Evolutionary conservation across 1,139 yeast genomes (phyloP).

Genomic region (Yamadazyma atlantica): DNA sequence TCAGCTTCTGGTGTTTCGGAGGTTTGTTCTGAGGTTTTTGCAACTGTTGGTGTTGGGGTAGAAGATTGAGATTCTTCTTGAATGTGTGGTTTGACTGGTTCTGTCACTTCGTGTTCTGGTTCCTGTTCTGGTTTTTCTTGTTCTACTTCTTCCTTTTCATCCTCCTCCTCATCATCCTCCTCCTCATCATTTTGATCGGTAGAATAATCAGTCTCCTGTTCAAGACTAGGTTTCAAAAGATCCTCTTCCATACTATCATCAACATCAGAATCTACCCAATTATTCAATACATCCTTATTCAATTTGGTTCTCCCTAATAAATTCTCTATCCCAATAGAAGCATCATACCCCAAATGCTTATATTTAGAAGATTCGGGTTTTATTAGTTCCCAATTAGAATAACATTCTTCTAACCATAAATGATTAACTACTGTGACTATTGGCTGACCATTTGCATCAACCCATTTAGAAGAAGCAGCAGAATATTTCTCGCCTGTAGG

Average conservation of each 20-base stretch:
- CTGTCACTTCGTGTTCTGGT: constrained; percentile 2
- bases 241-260: constrained; percentile 41
- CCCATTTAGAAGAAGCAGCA: constrained; percentile 68
- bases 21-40: neutral
- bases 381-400: constrained; percentile 55
- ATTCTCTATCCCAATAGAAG: constrained; percentile 35
- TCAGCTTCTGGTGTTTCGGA: neutral
- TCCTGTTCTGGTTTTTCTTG: neutral
- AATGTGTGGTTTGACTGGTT: neutral
- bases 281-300: constrained; percentile 36
- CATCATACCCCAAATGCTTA: constrained; percentile 34
- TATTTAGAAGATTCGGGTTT: constrained; percentile 46
- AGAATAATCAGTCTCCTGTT: constrained; percentile 14
- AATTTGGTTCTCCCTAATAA: constrained; percentile 54
- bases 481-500: constrained; percentile 72
- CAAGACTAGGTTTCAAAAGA: constrained; percentile 3
- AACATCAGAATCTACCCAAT: constrained; percentile 37
- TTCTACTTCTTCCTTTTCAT: constrained; percentile 4
- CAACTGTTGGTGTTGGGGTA: neutral
- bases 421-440: constrained; percentile 66
- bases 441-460: constrained; percentile 23
- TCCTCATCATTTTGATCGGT: constrained; percentile 9
- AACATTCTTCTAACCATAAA: constrained; percentile 88
- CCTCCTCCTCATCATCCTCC: constrained; percentile 9
- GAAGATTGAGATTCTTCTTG: neutral